Evolutionary conservation across 1,284 basidiomycete genomes (phyloP).

Genomic region (Sparassis latifolia): DNA sequence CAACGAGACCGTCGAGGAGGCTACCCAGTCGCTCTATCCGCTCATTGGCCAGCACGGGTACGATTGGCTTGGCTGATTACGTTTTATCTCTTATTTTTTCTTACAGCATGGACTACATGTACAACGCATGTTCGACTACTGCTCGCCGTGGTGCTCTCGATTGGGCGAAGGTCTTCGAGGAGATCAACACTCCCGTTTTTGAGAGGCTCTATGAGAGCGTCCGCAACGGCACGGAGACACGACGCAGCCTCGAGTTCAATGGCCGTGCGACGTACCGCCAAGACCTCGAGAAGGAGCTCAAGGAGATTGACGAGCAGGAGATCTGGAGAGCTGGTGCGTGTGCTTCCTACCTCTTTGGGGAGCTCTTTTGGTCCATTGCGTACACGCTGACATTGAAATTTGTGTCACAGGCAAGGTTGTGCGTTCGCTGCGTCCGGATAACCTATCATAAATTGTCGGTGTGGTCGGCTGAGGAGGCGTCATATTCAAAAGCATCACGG

Average conservation of each 20-base stretch:
- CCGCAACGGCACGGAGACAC: constrained; percentile 92
- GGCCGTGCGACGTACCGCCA: constrained; percentile 88
- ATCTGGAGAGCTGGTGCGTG: constrained; percentile 90
- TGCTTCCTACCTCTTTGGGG: not conserved
- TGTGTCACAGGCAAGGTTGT: constrained; percentile 56
- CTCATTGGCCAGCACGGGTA: constrained; percentile 92
- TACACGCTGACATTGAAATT: no score
- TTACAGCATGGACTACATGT: constrained; percentile 98
- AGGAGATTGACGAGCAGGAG: constrained; percentile 94
- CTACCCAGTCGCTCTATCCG: constrained; percentile 97
- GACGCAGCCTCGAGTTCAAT: constrained; percentile 96
- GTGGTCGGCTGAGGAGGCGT: not conserved
- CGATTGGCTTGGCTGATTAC: constrained; percentile 16
- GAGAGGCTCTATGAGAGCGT: constrained; percentile 95
- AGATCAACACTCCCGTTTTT: constrained; percentile 90
- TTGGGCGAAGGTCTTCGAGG: constrained; percentile 98
- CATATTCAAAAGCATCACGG: constrained; percentile 6
- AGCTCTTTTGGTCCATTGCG: not conserved
- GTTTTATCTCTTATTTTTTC: constrained; percentile 1
- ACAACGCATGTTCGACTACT: constrained; percentile 97
- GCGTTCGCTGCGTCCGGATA: constrained; percentile 73
- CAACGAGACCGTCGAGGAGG: constrained; percentile 99
- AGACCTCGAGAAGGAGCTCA: constrained; percentile 91
- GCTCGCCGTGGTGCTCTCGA: constrained; percentile 97
- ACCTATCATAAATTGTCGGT: constrained; percentile 33